Percentiles rank a stretch among this genome's conserved stretches.
phyloP scores from a whole-genome alignment of 2,329 filamentous ascomycete genomes.

The Penicillium sp. region DNA sequence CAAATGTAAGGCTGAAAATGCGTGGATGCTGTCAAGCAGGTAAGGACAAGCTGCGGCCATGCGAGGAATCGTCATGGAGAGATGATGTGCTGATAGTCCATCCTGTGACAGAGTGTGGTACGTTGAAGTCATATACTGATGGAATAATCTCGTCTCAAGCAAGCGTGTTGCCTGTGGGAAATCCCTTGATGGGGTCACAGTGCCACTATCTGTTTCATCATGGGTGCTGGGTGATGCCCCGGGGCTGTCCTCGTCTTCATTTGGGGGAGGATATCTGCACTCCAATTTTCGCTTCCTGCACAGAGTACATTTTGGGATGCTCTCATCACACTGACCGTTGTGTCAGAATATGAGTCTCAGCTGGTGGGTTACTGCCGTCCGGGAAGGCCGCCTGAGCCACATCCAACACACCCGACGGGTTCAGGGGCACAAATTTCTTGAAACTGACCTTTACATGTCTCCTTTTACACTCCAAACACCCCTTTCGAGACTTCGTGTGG shows the following conservation, averaged over 20 bases:
- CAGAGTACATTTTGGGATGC: conserved; percentile 35
- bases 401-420: neutral
- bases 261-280: conserved; percentile 34
- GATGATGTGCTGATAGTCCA: conserved; percentile 32
- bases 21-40: conserved; percentile 45
- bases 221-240: conserved; percentile 18
- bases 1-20: conserved; percentile 46
- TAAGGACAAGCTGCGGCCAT: conserved; percentile 45
- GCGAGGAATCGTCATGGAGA: conserved; percentile 35
- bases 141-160: conserved; percentile 39
- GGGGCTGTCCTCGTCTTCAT: conserved; percentile 27
- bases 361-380: neutral
- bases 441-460: conserved; percentile 39
- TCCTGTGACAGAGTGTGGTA: conserved; percentile 34
- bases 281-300: conserved; percentile 38
- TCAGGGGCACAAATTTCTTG: neutral
- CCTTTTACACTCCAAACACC: conserved; percentile 41
- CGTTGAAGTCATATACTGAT: conserved; percentile 40
- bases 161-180: conserved; percentile 24
- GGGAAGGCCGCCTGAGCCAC: neutral
- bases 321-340: conserved; percentile 37
- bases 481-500: conserved; percentile 42
- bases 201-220: conserved; percentile 18
- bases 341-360: conserved; percentile 3
- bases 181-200: conserved; percentile 10